Base-by-base conservation (phyloP, 2,329 filamentous ascomycete species). In the Zymoseptoria ardabiliae region DNA sequence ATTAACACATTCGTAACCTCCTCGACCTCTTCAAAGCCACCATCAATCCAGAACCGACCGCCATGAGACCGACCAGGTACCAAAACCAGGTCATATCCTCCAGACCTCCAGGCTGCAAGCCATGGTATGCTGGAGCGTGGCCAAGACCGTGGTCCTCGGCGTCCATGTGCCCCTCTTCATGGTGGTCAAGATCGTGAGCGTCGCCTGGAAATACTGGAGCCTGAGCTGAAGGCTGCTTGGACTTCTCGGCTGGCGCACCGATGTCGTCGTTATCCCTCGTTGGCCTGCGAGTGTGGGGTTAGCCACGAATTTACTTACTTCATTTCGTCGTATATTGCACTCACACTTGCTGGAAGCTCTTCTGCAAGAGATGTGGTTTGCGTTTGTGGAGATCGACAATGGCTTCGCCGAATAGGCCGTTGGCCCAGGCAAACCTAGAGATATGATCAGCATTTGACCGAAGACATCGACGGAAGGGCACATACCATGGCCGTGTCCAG, bases 351-450 rank as follows among this genome's bases (percentile, higher is more conserved):
- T 79, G 77, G 58, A 77, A 79, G 66, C 75, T 79, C 59, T 70
- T 69, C 59, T 66, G 61, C 61, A 79, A 61, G 28, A 80, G 65
- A 19, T 70, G 68, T 35, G 77, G 77, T 70, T 76, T 78, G 60
- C 76, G 70, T 10, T 70, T 65, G 62, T 75, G 73, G 50, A 80
- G 63, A 58, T 79, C 75, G 50, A 80, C 56, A 20, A 80, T 75
- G 75, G 78, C 77, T 66, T 79, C 76, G 17, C 78, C 78, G 66
- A 79, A 80, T 41, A 80, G 63, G 1, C 78, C 78, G 63, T 80
- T 81, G 48, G 77, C 78, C 78, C 78, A 80, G 6, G 73, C 75
- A 60, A 74, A 80, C 72, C 71, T 73, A 20, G 11, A 5, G 4
- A 25, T 11, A 51, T 13, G 50, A 9, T 51, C 20, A 51, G 50